Evolutionary conservation across 2,329 filamentous ascomycete species (phyloP), one percentile per base, ranked within the genome.

Genomic region (Sclerotinia nivalis): DNA sequence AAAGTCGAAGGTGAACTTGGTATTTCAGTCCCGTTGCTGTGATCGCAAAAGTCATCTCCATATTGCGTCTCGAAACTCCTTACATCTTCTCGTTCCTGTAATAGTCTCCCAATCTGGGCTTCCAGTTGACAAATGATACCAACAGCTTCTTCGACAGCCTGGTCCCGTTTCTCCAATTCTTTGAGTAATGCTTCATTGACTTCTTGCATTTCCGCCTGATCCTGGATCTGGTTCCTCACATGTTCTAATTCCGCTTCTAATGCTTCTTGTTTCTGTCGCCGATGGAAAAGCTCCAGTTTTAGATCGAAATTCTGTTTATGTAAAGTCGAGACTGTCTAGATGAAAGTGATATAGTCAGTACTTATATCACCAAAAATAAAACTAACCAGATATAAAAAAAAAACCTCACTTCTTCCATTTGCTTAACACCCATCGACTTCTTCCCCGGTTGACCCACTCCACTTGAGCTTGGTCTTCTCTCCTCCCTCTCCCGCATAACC

Each of bases 281-380:
- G 85, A 76, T 93, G 89, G 74, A 86, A 91, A 0, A 93, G 79
- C 77, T 93, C 90, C 45, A 93, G 82, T 78, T 93, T 93, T 55
- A 93, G 83, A 73, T 92, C 90, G 74, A 93, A 93, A 75, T 93
- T 93, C 79, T 92, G 87, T 77, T 93, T 93, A 78, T 90, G 88
- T 31, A 93, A 80, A 1, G 83, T 89, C 6, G 90, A 91, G 66
- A 92, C 80, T 68, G 89, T 87, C 85, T 91, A 62, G 56, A 43
- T 5, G 15, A 34, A 31, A 31, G 28, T 4, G 18, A 2, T 8
- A 28, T 20, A 64, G 45, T 69, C 37, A 69, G 66, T 25, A 55
- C 9, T 13, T 25, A 25, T 13, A 20, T 40, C n/a, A 22, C 28
- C 60, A 55, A 50, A 54, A 54, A 74, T 68, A 64, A 68, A 20